A percentile compares a stretch with the other conserved stretches of the same genome.
These are phyloP conservation scores for Starmerella sirachaensis DNA, from an alignment of 805 yeast species.

Conservation along the genomic window DNA sequence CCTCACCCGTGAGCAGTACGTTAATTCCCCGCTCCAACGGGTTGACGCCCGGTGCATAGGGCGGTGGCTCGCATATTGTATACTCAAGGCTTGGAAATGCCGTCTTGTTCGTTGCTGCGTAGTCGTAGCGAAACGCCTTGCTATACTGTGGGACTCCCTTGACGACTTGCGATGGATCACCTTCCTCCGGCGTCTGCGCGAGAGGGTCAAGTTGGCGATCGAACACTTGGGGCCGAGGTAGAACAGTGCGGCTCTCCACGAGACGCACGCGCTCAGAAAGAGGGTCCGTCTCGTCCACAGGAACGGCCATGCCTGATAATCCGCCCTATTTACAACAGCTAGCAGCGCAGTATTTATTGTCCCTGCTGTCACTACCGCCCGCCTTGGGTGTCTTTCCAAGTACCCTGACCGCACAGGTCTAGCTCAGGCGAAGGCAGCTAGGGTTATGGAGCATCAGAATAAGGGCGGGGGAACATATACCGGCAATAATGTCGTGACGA, in stretches of 20 bases:
- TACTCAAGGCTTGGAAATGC: conserved; percentile 15
- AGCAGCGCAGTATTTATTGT: no score
- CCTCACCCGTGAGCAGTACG: conserved; percentile 3
- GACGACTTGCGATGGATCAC: not conserved
- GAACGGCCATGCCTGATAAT: no score
- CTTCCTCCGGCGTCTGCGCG: conserved; percentile 2
- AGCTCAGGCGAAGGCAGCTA: no score
- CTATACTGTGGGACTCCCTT: conserved; percentile 10
- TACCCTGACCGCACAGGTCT: no score
- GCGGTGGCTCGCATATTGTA: conserved; percentile 13
- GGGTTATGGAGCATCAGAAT: no score
- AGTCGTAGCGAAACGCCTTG: conserved; percentile 14
- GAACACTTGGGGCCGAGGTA: conserved; percentile 2
- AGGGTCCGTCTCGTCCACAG: no score
- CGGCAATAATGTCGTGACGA: no score
- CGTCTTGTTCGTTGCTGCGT: conserved; percentile 10
- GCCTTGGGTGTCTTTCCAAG: no score
- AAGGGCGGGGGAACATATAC: no score
- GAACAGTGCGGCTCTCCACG: conserved; percentile 13
- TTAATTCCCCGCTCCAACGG: conserved; percentile 12
- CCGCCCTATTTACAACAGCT: no score
- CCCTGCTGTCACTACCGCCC: no score
- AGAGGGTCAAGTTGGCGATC: conserved; percentile 8
- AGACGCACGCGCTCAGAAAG: no score
- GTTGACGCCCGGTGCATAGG: conserved; percentile 13